phyloP scores from a whole-genome alignment of 2,329 filamentous ascomycete genomes.

The Biscogniauxia mediterranea region DNA sequence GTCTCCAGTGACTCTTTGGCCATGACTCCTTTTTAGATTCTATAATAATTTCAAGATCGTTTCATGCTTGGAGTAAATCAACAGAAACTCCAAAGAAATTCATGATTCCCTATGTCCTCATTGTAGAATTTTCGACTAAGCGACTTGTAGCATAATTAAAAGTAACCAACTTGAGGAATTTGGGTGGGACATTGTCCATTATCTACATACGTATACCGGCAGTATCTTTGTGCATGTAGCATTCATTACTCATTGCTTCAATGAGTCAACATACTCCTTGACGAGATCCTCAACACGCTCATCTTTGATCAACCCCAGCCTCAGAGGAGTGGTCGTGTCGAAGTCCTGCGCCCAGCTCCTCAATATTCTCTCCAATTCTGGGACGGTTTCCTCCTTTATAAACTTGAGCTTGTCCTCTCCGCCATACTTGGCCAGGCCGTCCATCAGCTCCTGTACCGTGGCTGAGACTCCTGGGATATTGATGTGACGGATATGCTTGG shows the following conservation, averaged over 20 bases:
- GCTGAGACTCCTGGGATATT: conserved; percentile 59
- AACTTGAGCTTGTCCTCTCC: conserved; percentile 53
- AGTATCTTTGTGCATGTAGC: neutral
- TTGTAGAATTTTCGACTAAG: too few species aligned
- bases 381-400: conserved; percentile 54
- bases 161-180: too few species aligned
- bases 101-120: too few species aligned
- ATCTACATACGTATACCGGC: neutral
- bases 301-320: conserved; percentile 51
- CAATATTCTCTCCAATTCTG: conserved; percentile 54
- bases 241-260: conserved; percentile 24
- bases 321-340: conserved; percentile 49
- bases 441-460: conserved; percentile 59
- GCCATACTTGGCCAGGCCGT: conserved; percentile 54
- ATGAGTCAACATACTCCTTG: conserved; percentile 50
- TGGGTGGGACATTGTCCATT: too few species aligned
- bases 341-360: conserved; percentile 60
- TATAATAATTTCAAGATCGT: too few species aligned
- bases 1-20: too few species aligned
- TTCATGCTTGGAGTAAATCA: too few species aligned
- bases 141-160: too few species aligned
- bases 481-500: conserved; percentile 48
- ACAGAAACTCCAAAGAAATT: too few species aligned
- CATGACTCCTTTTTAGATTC: too few species aligned
- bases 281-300: conserved; percentile 53